phyloP scores from a whole-genome alignment of 306 rosid species.

The Styphnolobium japonicum region DNA sequence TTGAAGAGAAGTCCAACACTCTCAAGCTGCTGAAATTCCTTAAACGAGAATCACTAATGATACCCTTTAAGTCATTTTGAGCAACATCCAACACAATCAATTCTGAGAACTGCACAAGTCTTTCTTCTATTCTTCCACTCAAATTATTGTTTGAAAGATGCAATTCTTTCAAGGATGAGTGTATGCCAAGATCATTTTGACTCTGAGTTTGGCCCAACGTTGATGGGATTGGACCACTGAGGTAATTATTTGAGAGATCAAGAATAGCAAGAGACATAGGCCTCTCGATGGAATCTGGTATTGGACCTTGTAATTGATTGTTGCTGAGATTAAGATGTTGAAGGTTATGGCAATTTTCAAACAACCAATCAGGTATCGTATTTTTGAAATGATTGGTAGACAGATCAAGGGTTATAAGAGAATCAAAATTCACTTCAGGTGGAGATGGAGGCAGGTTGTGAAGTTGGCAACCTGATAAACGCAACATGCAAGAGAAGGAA shows the following conservation, averaged over 20 bases:
- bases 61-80: not conserved
- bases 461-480: constrained; percentile 5
- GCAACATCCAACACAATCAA: constrained; percentile 10
- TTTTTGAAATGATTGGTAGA: not conserved
- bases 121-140: not conserved
- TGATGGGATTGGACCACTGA: constrained; percentile 20
- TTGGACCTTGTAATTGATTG: not conserved
- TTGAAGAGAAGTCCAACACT: constrained; percentile 5
- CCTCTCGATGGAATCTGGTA: not conserved
- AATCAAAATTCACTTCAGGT: not conserved
- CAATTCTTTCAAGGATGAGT: not conserved
- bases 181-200: not conserved
- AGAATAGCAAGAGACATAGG: not conserved
- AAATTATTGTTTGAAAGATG: constrained; percentile 2
- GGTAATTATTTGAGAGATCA: not conserved
- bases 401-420: constrained; percentile 16
- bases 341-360: not conserved
- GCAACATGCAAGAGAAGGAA: not conserved
- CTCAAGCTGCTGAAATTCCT: not conserved
- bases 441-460: not conserved
- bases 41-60: not conserved
- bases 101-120: not conserved
- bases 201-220: not conserved
- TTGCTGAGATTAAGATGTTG: not conserved
- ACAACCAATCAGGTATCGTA: constrained; percentile 17